Evolutionary conservation across 2,329 filamentous ascomycete genomes (phyloP), one percentile per base, ranked within the genome.

Genomic region (Aspergillus aculeatus): DNA sequence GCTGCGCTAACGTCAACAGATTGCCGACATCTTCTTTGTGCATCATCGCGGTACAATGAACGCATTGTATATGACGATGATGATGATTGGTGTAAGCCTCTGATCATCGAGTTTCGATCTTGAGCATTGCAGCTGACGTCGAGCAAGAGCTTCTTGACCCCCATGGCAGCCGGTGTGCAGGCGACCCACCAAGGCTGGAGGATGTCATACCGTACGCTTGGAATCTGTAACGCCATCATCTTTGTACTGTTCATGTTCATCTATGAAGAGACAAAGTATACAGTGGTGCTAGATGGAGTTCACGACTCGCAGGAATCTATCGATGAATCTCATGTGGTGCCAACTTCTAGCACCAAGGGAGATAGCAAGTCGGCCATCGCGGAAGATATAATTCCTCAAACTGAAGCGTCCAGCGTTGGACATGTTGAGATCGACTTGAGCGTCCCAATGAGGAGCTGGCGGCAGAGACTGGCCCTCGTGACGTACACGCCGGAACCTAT

Each of bases 21-120:
- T 82, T 58, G 73, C 75, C 12, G 81, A 83, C 63, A 59, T 83
- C 16, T 83, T 81, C 67, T 83, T 82, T 59, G 74, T 82, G 5
- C 80, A 83, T 59, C 75, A 83, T 52, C 75, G 78, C n/a, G 81
- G 78, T 0, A 72, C 75, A 2, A 81, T 82, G 78, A 85, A 84
- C 63, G 75, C 72, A 1, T 73, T 81, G 6, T 85, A 83, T 60
- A 72, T 83, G 64, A 77, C 72, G 60, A 73, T 77, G 44, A 68
- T 73, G 23, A 75, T 70, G 64, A 66, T 73, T 59, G 71, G 75
- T 21, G 73, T 75, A 32, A 71, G 74, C 58, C 12, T n/a, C 12
- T n/a, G 14, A 59, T 78, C 3, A 70, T 65, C 0, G 65, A 70
- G 0, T 6, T 23, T 12, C 11, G 4, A 14, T 3, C 41, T 62